Base-by-base conservation (phyloP, 768 basidiomycete species). In the Wakefieldia striispora region DNA sequence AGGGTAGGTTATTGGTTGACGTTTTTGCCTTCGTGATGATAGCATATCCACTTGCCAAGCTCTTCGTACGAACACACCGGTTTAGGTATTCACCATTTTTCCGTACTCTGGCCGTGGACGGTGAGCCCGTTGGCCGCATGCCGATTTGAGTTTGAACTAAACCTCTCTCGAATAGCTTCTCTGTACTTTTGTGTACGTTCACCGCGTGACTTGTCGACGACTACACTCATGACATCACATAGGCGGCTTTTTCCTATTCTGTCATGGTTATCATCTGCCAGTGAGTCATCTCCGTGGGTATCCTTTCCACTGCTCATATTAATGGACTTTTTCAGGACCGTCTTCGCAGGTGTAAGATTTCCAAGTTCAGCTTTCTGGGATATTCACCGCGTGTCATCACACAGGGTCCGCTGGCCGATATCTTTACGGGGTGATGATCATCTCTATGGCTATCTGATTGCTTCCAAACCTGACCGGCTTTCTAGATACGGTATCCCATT, bases 51-150 rank as follows among this genome's bases (percentile, higher is more conserved):
- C 40, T 57, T 26, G 1, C 8, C 11, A 53, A 35, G n/a, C 33
- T 42, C 24, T 39, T 20, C 3, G 43, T 26, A n/a, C 20, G 21
- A 14, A 35, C 33, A 7, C 42, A 14, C 3, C 1, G 1, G 35
- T 45, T 51, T 2, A 42, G 37, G 1, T 20, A 26, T 6, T 51
- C 55, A 13, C 9, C 12, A 3, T 43, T 58, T 7, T 13, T 53
- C 10, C 23, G 3, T 16, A 4, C 43, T 17, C 55, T 56, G 5
- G 8, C 38, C 13, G 24, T 19, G 31, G 55, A 56, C 35, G 55
- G 55, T 57, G 37, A 56, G 55, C n/a, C n/a, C n/a, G n/a, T n/a
- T n/a, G n/a, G n/a, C n/a, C n/a, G n/a, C n/a, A n/a, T n/a, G n/a
- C n/a, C n/a, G n/a, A n/a, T n/a, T n/a, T n/a, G n/a, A n/a, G n/a